A percentile compares a stretch with the other conserved stretches of the same genome.
phyloP scores from a whole-genome alignment of 768 basidiomycete species.

The Pisolithus microcarpus region DNA sequence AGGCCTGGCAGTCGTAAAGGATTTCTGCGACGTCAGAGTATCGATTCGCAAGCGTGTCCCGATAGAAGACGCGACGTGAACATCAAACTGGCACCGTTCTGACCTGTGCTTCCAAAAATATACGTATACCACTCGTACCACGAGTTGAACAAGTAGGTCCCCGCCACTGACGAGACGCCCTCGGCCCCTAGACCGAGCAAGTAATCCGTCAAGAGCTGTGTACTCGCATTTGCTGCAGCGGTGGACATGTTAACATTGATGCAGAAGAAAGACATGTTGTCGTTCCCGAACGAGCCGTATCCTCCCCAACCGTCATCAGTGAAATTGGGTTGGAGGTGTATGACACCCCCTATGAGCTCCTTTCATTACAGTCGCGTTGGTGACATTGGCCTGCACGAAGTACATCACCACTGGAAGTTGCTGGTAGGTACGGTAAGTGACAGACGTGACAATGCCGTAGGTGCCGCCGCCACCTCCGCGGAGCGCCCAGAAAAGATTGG shows the following conservation, averaged over 20 bases:
- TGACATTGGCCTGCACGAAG: too few relatives aligned
- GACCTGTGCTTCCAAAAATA: not conserved
- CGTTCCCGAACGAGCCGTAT: constrained; percentile 15
- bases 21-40: constrained; percentile 19
- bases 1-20: constrained; percentile 1
- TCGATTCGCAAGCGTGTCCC: constrained; percentile 19
- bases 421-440: too few relatives aligned
- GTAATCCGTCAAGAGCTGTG: constrained; percentile 11
- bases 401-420: too few relatives aligned
- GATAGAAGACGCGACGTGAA: constrained; percentile 29
- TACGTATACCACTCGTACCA: constrained; percentile 20
- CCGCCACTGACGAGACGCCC: constrained; percentile 19
- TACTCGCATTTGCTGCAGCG: constrained; percentile 29
- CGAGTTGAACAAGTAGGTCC: constrained; percentile 17
- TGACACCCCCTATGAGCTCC: constrained; percentile 13
- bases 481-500: too few relatives aligned
- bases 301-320: constrained; percentile 43
- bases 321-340: constrained; percentile 30
- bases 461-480: too few relatives aligned
- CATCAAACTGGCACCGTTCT: constrained; percentile 23
- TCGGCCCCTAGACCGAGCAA: constrained; percentile 4
- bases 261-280: constrained; percentile 12
- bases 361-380: too few relatives aligned
- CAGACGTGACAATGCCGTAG: too few relatives aligned
- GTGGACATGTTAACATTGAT: constrained; percentile 31